Evolutionary conservation across 1,284 basidiomycete species (phyloP).

Genomic region (Irpex rosettiformis): DNA sequence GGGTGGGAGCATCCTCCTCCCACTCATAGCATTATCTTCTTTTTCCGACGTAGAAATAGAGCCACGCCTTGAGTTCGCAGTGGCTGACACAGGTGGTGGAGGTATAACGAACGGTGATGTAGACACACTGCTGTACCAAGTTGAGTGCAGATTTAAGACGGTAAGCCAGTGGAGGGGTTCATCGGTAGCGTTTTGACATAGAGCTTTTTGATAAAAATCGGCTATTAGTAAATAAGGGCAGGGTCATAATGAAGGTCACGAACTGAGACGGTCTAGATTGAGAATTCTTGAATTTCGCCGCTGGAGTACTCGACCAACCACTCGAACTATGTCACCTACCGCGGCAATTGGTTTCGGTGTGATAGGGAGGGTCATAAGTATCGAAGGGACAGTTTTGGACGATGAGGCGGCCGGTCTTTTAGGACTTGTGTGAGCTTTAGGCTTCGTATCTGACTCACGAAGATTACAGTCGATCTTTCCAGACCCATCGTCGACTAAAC

Average conservation of each 20-base stretch:
- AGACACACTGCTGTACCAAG: conserved; percentile 41
- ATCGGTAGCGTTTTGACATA: conserved; percentile 49
- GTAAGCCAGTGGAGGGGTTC: conserved; percentile 56
- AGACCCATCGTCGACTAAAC: conserved; percentile 70
- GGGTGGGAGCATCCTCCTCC: neutral
- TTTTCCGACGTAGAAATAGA: neutral
- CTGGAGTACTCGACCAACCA: conserved; percentile 45
- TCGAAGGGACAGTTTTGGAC: neutral
- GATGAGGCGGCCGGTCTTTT: neutral
- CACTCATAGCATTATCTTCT: neutral
- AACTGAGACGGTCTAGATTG: conserved; percentile 35
- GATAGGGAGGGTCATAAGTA: neutral
- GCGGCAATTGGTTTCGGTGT: conserved; percentile 38
- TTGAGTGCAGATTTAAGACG: conserved; percentile 52
- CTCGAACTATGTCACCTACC: conserved; percentile 45
- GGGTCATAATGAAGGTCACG: too few species aligned
- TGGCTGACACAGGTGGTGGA: conserved; percentile 15
- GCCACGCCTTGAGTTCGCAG: conserved; percentile 5
- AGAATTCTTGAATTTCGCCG: conserved; percentile 45
- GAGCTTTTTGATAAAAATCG: conserved; percentile 26
- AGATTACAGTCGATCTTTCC: conserved; percentile 61
- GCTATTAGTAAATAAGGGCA: too few species aligned
- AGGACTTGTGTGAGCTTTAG: neutral
- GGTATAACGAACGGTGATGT: conserved; percentile 45
- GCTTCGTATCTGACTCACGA: neutral